Base-by-base conservation (phyloP, 345 rosid genomes). In the Hypericum perforatum region DNA sequence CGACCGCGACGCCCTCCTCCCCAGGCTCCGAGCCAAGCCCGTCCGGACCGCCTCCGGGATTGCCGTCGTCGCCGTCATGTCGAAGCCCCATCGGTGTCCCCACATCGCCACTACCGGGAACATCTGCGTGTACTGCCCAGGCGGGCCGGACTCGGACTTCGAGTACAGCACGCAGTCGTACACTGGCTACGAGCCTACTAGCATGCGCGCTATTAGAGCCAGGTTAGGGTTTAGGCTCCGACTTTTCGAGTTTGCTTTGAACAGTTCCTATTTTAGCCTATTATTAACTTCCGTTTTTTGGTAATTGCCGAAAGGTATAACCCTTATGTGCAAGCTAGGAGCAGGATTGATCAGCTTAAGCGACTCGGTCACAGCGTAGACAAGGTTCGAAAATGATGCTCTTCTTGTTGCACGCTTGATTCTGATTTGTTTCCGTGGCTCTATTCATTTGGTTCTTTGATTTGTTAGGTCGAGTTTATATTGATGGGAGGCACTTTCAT, bases 121-220 rank as follows among this genome's bases (percentile, higher is more conserved):
- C 65, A 89, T 94, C 12, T 89, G 99, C 48, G 99, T 89, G 47
- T 94, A 94, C 16, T 89, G 99, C 38, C 95, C 97, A 3, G 99
- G 97, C 56, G 95, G 97, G 16, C 99, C 95, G 6, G 99, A 94
- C 61, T 94, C 99, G 8, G 99, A 89, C 64, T 94, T 94, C 48
- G 99, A 94, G 79, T 94, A 89, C 49, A 94, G 95, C 67, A 94
- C 99, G 11, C 99, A 94, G 82, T 89, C 97, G 7, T 94, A 94
- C 52, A 94, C 97, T 58, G 97, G 99, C 8, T 94, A 94, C 22
- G 99, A 94, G 74, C 99, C 99, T 0, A 94, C 99, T 6, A 94
- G 97, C 55, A 94, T 94, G 99, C 89, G 97, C 41, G 97, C 99
- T 7, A 94, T 94, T 76, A 80, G 99, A 54, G 97, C 99, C 45